These are phyloP conservation scores for Juncus effusus DNA, from an alignment of 176 grass and related monocot species.

Conservation along the genomic window DNA sequence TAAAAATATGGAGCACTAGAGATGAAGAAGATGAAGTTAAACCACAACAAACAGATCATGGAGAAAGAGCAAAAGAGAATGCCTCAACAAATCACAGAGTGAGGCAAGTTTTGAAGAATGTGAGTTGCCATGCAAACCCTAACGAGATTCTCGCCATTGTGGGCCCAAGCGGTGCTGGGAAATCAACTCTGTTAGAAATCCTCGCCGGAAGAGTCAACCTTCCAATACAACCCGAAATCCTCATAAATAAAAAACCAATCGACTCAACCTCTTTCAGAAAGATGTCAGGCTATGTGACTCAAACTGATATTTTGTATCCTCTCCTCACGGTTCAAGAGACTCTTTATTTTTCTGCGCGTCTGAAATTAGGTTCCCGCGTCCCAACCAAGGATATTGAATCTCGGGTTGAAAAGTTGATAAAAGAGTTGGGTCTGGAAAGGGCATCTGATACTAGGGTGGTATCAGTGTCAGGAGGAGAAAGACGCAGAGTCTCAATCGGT, in stretches of 20 bases:
- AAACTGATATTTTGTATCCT: slow-evolving; percentile 60
- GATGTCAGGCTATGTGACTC: slow-evolving; percentile 55
- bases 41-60: background rate
- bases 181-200: slow-evolving; percentile 71
- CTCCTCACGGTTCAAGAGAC: slow-evolving; percentile 69
- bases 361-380: slow-evolving; percentile 39
- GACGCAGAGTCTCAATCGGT: slow-evolving; percentile 68
- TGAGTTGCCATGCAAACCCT: slow-evolving; percentile 42
- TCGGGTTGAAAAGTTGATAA: slow-evolving; percentile 44
- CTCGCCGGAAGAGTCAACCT: slow-evolving; percentile 41
- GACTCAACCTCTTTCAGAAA: slow-evolving; percentile 38
- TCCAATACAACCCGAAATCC: slow-evolving; percentile 13
- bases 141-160: slow-evolving; percentile 67
- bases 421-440: slow-evolving; percentile 41
- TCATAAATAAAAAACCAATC: slow-evolving; percentile 35
- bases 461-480: slow-evolving; percentile 62
- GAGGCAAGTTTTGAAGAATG: slow-evolving; percentile 53
- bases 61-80: background rate
- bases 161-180: slow-evolving; percentile 61
- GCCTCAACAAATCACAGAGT: background rate
- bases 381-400: slow-evolving; percentile 14
- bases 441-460: slow-evolving; percentile 46
- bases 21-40: slow-evolving; percentile 30
- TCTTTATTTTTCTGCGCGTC: slow-evolving; percentile 50
- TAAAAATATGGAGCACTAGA: slow-evolving; percentile 60